Percentiles rank a stretch among this genome's conserved stretches.
These are phyloP conservation scores for Royoungia palumana DNA, from an alignment of 768 basidiomycete species.

Conservation along the genomic window DNA sequence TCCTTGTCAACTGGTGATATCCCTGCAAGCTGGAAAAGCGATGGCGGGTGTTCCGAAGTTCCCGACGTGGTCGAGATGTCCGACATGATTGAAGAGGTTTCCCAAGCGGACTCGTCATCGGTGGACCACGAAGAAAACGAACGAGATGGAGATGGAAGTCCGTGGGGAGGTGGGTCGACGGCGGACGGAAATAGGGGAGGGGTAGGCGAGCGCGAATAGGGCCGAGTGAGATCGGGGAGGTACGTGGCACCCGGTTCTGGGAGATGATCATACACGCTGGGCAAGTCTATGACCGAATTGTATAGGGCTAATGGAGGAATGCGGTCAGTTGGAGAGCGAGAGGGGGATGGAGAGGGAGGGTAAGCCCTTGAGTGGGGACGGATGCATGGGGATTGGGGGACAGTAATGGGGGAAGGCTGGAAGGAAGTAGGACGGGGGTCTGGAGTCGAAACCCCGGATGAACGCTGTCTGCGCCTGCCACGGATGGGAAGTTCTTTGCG, in stretches of 20 bases:
- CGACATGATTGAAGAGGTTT: slow-evolving; percentile 63
- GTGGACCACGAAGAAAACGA: slow-evolving; percentile 64
- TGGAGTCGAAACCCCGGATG: slow-evolving; percentile 38
- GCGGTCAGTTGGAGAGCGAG: slow-evolving; percentile 39
- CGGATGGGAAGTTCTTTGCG: slow-evolving; percentile 52
- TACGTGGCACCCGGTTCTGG: neutral
- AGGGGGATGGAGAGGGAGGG: slow-evolving; percentile 53
- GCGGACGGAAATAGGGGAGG: slow-evolving; percentile 30
- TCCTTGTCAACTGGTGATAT: slow-evolving; percentile 15
- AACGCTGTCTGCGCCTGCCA: slow-evolving; percentile 61
- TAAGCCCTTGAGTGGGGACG: slow-evolving; percentile 46
- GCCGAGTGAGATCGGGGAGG: slow-evolving; percentile 6
- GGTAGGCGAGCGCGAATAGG: slow-evolving; percentile 38
- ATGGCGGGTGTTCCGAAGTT: slow-evolving; percentile 31
- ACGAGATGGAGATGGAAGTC: slow-evolving; percentile 12
- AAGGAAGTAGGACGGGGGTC: slow-evolving; percentile 33
- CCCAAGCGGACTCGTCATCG: slow-evolving; percentile 77
- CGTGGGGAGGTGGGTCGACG: slow-evolving; percentile 12
- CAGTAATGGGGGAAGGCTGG: slow-evolving; percentile 16
- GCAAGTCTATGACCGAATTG: slow-evolving; percentile 9
- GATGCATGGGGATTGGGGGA: slow-evolving; percentile 39
- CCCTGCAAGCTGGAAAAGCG: slow-evolving; percentile 26
- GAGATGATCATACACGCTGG: neutral
- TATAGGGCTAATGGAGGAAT: slow-evolving; percentile 31
- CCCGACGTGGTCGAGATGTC: slow-evolving; percentile 57